Percentiles rank a stretch among this genome's conserved stretches.
These are phyloP conservation scores for Diaporthe sp. DNA, from an alignment of 2,329 filamentous ascomycete genomes.

Conservation along the genomic window DNA sequence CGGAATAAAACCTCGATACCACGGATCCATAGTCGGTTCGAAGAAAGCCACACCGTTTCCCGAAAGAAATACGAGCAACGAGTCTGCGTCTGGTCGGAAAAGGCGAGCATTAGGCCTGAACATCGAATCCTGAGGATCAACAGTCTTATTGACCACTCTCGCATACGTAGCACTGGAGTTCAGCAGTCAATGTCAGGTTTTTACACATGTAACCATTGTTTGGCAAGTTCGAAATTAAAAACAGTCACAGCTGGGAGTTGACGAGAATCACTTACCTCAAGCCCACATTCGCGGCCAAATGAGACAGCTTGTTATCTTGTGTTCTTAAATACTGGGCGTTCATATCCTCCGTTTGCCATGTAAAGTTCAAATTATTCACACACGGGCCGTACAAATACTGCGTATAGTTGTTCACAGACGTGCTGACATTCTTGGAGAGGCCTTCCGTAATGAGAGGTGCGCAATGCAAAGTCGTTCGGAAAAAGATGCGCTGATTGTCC, in stretches of 20 bases:
- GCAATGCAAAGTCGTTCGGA: neutral
- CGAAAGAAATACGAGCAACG: constrained; percentile 27
- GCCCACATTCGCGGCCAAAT: fast-evolving
- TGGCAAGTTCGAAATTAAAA: neutral
- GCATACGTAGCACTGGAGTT: neutral
- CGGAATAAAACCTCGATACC: constrained; percentile 29
- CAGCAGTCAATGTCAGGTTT: neutral
- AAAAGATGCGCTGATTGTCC: constrained; percentile 35
- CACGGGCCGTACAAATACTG: constrained; percentile 18
- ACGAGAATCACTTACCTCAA: neutral
- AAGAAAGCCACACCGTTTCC: constrained; percentile 1
- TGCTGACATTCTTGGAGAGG: neutral
- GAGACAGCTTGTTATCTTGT: fast-evolving
- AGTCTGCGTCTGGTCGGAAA: constrained; percentile 5
- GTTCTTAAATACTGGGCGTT: neutral
- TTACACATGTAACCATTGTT: neutral
- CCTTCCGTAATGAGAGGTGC: constrained; percentile 17
- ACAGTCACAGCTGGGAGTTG: neutral
- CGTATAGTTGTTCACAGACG: neutral
- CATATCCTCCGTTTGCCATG: neutral
- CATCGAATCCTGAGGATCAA: fast-evolving
- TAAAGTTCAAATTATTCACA: neutral
- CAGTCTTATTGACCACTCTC: neutral
- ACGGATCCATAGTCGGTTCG: constrained; percentile 1
- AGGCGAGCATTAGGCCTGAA: constrained; percentile 13